Percentiles rank a stretch among this genome's conserved stretches.
phyloP scores from a whole-genome alignment of 805 yeast genomes.

The Nakazawaea holstii region DNA sequence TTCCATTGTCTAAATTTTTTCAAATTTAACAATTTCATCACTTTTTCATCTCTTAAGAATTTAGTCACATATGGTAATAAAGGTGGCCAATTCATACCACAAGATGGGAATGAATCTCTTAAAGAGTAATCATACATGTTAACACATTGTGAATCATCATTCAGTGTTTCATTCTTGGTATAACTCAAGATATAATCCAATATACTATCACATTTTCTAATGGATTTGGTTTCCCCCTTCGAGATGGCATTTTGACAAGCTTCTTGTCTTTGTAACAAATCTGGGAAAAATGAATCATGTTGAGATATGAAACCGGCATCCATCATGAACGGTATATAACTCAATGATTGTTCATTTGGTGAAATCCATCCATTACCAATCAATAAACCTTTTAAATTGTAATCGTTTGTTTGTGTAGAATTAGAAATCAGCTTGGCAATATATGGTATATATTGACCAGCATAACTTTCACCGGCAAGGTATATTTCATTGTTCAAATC shows the following conservation, averaged over 20 bases:
- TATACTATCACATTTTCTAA: conserved; percentile 34
- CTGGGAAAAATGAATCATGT: conserved; percentile 32
- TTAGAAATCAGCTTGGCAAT: conserved; percentile 60
- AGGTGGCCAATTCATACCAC: conserved; percentile 93
- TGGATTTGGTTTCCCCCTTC: conserved; percentile 16
- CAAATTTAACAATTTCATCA: conserved; percentile 46
- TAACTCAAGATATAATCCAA: conserved; percentile 31
- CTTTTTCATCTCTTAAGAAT: conserved; percentile 42
- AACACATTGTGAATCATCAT: conserved; percentile 48
- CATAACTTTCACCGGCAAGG: conserved; percentile 93
- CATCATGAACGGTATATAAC: conserved; percentile 68
- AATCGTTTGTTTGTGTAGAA: conserved; percentile 6
- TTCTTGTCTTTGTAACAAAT: conserved; percentile 46
- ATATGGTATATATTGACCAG: conserved; percentile 95
- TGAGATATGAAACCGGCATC: conserved; percentile 49
- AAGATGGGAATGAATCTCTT: conserved; percentile 70
- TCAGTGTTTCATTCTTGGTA: conserved; percentile 21
- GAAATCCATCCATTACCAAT: conserved; percentile 96
- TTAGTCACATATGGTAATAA: conserved; percentile 43
- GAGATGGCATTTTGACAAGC: conserved; percentile 53
- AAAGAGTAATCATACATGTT: conserved; percentile 81
- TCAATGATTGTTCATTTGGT: conserved; percentile 77
- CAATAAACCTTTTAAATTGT: conserved; percentile 60
- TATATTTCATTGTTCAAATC: conserved; percentile 58
- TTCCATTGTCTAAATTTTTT: conserved; percentile 46